Percentiles rank a stretch among this genome's conserved stretches.
Evolutionary conservation across 345 rosid genomes (phyloP).

Genomic region (Streptanthus diversifolius): DNA sequence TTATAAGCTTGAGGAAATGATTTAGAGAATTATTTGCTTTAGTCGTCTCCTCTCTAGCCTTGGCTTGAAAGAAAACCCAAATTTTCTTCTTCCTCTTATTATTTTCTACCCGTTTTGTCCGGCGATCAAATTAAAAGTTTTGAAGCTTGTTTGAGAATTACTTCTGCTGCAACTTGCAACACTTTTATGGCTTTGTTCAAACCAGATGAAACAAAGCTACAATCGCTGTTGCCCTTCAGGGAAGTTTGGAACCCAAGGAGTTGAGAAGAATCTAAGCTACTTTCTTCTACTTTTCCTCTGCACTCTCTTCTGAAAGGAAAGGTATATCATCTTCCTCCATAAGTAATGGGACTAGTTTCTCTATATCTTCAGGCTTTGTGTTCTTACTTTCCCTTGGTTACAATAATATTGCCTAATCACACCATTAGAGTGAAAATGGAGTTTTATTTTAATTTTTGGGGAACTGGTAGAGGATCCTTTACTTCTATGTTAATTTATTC

Average conservation of each 20-base stretch:
- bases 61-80: constrained; percentile 39
- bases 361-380: background rate
- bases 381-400: constrained; percentile 13
- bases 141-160: constrained; percentile 31
- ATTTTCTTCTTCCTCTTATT: background rate
- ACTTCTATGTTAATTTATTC: constrained; percentile 23
- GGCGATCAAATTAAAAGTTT: constrained; percentile 37
- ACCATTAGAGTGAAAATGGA: constrained; percentile 10
- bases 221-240: constrained; percentile 30
- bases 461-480: constrained; percentile 24
- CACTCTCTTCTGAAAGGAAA: constrained; percentile 14
- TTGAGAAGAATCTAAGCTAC: constrained; percentile 38
- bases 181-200: constrained; percentile 1
- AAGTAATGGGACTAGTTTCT: constrained; percentile 10
- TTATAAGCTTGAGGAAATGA: background rate
- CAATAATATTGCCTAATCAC: background rate
- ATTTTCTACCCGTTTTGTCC: constrained; percentile 4
- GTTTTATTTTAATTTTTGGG: constrained; percentile 17
- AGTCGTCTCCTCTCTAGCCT: constrained; percentile 30
- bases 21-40: constrained; percentile 15
- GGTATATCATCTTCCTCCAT: constrained; percentile 11
- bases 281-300: constrained; percentile 19
- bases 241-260: constrained; percentile 18
- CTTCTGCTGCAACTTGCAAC: constrained; percentile 23
- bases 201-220: constrained; percentile 10